Percentiles rank a stretch among this genome's conserved stretches.
These are phyloP conservation scores for Microbotryomycetes sp. DNA, from an alignment of 1,284 basidiomycete species.

Conservation along the genomic window DNA sequence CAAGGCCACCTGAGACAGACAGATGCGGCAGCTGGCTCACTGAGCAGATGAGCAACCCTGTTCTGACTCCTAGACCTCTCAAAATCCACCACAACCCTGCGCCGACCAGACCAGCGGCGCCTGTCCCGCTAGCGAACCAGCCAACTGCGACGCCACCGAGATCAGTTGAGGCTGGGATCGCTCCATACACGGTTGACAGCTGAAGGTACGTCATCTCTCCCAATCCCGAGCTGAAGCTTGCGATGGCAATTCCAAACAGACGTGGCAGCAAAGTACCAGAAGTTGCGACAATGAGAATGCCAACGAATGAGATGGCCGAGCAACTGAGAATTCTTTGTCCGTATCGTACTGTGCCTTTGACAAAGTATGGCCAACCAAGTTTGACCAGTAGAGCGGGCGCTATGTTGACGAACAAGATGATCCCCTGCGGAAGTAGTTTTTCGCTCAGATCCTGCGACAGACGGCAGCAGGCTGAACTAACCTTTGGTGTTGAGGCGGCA, in stretches of 20 bases:
- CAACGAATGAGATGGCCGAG: constrained; percentile 57
- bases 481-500: constrained; percentile 65
- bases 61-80: constrained; percentile 71
- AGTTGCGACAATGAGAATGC: constrained; percentile 76
- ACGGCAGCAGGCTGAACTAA: constrained; percentile 2
- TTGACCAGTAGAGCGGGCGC: constrained; percentile 57
- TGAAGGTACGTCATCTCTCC: constrained; percentile 95
- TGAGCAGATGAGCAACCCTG: constrained; percentile 65
- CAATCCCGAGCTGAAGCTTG: constrained; percentile 86
- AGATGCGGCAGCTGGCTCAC: constrained; percentile 40
- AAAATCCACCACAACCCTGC: constrained; percentile 94
- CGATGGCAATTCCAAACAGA: constrained; percentile 77
- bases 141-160: constrained; percentile 37
- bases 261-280: constrained; percentile 64
- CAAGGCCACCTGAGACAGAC: constrained; percentile 45
- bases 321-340: constrained; percentile 66
- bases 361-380: constrained; percentile 84
- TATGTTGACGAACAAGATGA: constrained; percentile 42
- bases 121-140: constrained; percentile 63
- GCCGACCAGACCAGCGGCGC: constrained; percentile 86
- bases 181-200: constrained; percentile 58
- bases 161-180: constrained; percentile 11
- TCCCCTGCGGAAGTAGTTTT: constrained; percentile 47
- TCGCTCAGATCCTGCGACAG: neutral
- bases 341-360: constrained; percentile 76